Conservation (phyloP, 2,329 filamentous ascomycete species). For the Fusarium subtropicale region DNA sequence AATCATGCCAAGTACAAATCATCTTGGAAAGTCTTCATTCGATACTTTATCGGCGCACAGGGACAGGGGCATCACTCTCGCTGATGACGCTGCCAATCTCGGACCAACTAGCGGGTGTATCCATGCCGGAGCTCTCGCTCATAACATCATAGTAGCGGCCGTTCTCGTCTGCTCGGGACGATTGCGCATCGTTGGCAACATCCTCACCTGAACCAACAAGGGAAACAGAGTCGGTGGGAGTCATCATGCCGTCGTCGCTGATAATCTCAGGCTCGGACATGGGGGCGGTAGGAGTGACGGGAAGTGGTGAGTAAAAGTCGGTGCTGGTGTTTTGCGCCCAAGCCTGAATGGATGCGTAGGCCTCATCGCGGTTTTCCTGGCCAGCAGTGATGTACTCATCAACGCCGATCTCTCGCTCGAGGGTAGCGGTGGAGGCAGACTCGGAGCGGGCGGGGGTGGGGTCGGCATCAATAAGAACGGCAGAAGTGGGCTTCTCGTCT, state of each 20-base stretch:
- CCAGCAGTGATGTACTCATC: slow-evolving; percentile 66
- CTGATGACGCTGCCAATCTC: slow-evolving; percentile 73
- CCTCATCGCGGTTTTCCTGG: slow-evolving; percentile 59
- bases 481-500: slow-evolving; percentile 26
- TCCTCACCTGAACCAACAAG: slow-evolving; percentile 64
- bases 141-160: slow-evolving; percentile 64
- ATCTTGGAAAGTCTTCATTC: background rate
- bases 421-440: slow-evolving; percentile 45
- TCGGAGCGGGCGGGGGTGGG: slow-evolving; percentile 36
- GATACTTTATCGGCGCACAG: slow-evolving; percentile 48
- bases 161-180: slow-evolving; percentile 53
- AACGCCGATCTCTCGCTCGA: slow-evolving; percentile 53
- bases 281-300: slow-evolving; percentile 61
- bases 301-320: slow-evolving; percentile 71
- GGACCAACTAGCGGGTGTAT: slow-evolving; percentile 72
- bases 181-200: slow-evolving; percentile 57
- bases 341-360: slow-evolving; percentile 72
- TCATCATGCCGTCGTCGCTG: slow-evolving; percentile 64
- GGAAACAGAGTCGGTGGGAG: slow-evolving; percentile 69
- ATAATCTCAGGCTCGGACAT: slow-evolving; percentile 64
- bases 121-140: slow-evolving; percentile 69
- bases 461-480: slow-evolving; percentile 52
- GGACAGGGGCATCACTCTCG: slow-evolving; percentile 59
- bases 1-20: background rate
- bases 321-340: slow-evolving; percentile 68